Base-by-base conservation (phyloP, 306 rosid genomes). In the Vigna trinervia region DNA sequence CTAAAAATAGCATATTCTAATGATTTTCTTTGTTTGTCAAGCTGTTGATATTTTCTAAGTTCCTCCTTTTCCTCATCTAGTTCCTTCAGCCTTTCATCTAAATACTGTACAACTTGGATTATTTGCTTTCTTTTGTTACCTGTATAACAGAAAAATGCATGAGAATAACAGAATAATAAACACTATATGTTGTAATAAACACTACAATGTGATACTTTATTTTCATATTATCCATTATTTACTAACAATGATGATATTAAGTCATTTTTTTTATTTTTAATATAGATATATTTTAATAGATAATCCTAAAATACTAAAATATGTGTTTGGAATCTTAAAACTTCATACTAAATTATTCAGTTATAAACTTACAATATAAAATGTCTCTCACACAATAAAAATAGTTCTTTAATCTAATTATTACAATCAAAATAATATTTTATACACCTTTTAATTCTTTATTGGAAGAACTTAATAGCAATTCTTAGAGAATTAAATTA, bases 61-160 rank as follows among this genome's bases (percentile, higher is more conserved):
- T 95, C 99, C 90, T 95, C 97, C 87, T 95, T 95, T 87, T 95
- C 99, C 86, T 92, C 99, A 74, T 95, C 97, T 68, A 95, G 85
- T 71, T 95, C 99, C 86, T 79, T 90, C 86, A 95, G 83, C 84
- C 97, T 89, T 90, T 95, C 99, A 50, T 95, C 99, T 80, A 95
- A 86, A 85, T 92, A 95, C 85, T 95, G 97, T 71, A 95, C 94
- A 82, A 95, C 99, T 92, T 95, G 99, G 84, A 95, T 91, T 79
- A 95, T 95, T 85, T 95, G 97, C 81, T 84, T 95, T 83, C 92
- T 86, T 83, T 90, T 95, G 78, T 92, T 95, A 71, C 93, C 99
- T 95, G 90, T 70, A 59, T 41, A 78, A 78, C 78, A 78, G 60
- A 23, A 73, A 69, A 76, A 81, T 68, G 65, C 60, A 76, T n/a